Evolutionary conservation across 352 stramenopile genomes (phyloP).

Genomic region (Phytophthora pluvialis): DNA sequence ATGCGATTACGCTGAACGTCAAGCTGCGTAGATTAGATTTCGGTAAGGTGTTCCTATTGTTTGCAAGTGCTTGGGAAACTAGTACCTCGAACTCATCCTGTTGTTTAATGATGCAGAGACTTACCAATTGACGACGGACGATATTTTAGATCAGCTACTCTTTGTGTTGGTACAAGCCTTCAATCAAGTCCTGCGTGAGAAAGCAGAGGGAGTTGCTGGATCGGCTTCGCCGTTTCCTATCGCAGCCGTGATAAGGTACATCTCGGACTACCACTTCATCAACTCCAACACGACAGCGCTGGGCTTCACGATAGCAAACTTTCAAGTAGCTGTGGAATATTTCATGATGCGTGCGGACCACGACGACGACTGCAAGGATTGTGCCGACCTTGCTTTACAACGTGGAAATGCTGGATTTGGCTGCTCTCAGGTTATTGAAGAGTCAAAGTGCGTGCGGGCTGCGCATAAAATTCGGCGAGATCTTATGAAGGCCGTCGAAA

Average conservation of each 20-base stretch:
- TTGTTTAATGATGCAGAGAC: conserved; percentile 33
- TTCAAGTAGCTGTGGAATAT: conserved; percentile 80
- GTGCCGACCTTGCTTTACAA: conserved; percentile 26
- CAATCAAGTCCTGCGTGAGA: conserved; percentile 31
- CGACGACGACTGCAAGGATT: conserved; percentile 33
- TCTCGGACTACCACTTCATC: conserved; percentile 84
- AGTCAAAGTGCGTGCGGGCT: conserved; percentile 35
- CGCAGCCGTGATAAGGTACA: conserved; percentile 68
- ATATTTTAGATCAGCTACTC: conserved; percentile 82
- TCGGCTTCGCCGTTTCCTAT: conserved; percentile 51
- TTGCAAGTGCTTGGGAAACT: background rate
- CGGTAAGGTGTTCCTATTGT: conserved; percentile 33
- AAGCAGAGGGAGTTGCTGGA: conserved; percentile 5
- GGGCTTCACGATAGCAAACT: conserved; percentile 82
- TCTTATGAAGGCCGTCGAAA: conserved; percentile 32
- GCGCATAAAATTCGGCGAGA: conserved; percentile 31
- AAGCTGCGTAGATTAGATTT: conserved; percentile 57
- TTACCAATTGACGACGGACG: conserved; percentile 76
- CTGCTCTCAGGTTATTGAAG: conserved; percentile 32
- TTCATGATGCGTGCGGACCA: conserved; percentile 62
- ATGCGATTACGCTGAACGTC: conserved; percentile 62
- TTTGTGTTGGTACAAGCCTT: conserved; percentile 68
- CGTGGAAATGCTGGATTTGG: conserved; percentile 10
- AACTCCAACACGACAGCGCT: conserved; percentile 83
- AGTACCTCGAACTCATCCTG: background rate